Percentiles rank a stretch among this genome's conserved stretches.
phyloP scores from a whole-genome alignment of 1,284 basidiomycete species.

The Sutorius eximius region DNA sequence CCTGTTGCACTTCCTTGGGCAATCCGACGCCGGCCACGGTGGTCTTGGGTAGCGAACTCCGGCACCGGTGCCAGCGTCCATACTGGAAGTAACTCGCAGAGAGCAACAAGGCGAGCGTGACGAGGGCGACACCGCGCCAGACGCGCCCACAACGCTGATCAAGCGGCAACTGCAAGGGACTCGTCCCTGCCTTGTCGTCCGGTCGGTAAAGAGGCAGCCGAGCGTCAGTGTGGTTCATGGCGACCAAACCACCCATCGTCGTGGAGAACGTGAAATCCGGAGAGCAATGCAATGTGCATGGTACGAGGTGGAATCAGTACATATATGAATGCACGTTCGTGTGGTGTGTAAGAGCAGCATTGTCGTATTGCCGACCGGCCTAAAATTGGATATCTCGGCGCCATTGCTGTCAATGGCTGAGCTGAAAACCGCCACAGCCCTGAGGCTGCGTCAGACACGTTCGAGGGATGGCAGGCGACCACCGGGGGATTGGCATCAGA shows the following conservation, averaged over 20 bases:
- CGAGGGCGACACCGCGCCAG: constrained; percentile 5
- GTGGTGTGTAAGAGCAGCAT: background rate
- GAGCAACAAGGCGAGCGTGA: constrained; percentile 22
- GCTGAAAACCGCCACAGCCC: background rate
- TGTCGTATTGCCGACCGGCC: background rate
- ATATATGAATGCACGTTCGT: background rate
- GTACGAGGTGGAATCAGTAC: background rate
- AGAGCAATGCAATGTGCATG: background rate
- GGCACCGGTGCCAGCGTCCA: constrained; percentile 5
- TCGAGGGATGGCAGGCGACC: background rate
- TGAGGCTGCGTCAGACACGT: background rate
- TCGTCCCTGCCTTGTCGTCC: constrained; percentile 3
- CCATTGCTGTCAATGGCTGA: background rate
- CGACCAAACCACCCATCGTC: background rate
- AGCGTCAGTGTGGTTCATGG: background rate
- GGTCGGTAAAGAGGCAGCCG: constrained; percentile 10
- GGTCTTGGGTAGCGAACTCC: background rate
- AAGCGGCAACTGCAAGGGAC: background rate
- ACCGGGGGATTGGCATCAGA: background rate
- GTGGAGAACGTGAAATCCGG: background rate
- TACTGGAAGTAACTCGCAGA: constrained; percentile 14
- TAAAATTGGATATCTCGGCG: background rate
- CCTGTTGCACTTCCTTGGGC: constrained; percentile 30
- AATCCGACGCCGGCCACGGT: constrained; percentile 4
- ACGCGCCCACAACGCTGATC: background rate